These are phyloP conservation scores for Amaranthus cruentus DNA, from an alignment of 148 eudicot genomes.

Conservation along the genomic window DNA sequence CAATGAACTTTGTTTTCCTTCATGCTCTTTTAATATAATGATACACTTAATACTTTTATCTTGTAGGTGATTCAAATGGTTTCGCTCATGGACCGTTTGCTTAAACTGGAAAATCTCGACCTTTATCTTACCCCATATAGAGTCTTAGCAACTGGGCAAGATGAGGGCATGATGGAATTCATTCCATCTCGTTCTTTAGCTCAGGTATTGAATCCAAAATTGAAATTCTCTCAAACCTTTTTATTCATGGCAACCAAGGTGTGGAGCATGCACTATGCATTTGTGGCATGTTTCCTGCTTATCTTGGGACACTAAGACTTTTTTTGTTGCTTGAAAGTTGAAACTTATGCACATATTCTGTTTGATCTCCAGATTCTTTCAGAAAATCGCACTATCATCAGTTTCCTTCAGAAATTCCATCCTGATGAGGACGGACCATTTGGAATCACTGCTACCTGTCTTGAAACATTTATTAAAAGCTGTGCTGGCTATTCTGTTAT, in stretches of 20 bases:
- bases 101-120: conserved; percentile 94
- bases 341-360: conserved; percentile 11
- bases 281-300: conserved; percentile 1
- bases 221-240: neutral
- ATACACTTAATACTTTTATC: neutral
- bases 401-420: conserved; percentile 92
- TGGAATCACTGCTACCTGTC: conserved; percentile 93
- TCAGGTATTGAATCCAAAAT: conserved; percentile 45
- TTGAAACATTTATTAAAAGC: conserved; percentile 94
- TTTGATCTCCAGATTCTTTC: conserved; percentile 63
- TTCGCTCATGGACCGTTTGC: conserved; percentile 91
- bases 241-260: neutral
- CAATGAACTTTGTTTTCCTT: neutral
- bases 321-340: conserved; percentile 6
- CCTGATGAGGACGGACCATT: conserved; percentile 93
- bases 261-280: neutral
- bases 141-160: conserved; percentile 93
- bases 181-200: conserved; percentile 94
- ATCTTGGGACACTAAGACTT: neutral
- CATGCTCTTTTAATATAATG: conserved; percentile 5
- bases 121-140: conserved; percentile 92
- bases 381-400: conserved; percentile 82
- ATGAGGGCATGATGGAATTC: conserved; percentile 98
- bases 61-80: conserved; percentile 95
- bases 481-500: conserved; percentile 99